Evolutionary conservation across 2,329 filamentous ascomycete genomes (phyloP).

Genomic region (Diaporthe helianthi): DNA sequence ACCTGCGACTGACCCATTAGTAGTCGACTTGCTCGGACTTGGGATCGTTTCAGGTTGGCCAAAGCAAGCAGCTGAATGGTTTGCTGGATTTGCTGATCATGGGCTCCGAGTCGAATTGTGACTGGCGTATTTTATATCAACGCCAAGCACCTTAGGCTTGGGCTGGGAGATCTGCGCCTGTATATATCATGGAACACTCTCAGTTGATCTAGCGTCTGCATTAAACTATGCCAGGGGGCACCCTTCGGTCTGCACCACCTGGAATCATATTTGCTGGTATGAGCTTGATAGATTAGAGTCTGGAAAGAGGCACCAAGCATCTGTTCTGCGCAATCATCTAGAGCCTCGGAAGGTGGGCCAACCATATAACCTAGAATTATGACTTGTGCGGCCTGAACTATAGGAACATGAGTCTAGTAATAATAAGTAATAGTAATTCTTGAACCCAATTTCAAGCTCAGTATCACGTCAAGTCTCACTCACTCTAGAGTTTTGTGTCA

Average conservation of each 20-base stretch:
- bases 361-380: background rate
- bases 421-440: conserved; percentile 6
- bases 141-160: background rate
- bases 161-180: background rate
- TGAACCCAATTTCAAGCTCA: background rate
- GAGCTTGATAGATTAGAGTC: background rate
- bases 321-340: background rate
- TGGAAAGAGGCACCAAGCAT: background rate
- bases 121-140: background rate
- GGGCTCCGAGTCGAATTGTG: conserved; percentile 23
- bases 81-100: conserved; percentile 24
- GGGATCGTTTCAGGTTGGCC: conserved; percentile 26
- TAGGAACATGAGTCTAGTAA: conserved; percentile 5
- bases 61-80: conserved; percentile 22
- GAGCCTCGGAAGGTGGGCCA: background rate
- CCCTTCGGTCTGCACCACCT: background rate
- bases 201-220: background rate
- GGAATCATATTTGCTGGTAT: background rate
- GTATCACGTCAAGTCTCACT: background rate
- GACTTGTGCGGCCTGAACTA: background rate
- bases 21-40: conserved; percentile 13
- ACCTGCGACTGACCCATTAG: conserved; percentile 24
- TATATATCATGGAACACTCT: background rate
- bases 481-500: background rate
- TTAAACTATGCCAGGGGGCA: too few species aligned